Base-by-base conservation (phyloP, 2,329 filamentous ascomycete genomes). In the Ceratocystis cacaofunesta region DNA sequence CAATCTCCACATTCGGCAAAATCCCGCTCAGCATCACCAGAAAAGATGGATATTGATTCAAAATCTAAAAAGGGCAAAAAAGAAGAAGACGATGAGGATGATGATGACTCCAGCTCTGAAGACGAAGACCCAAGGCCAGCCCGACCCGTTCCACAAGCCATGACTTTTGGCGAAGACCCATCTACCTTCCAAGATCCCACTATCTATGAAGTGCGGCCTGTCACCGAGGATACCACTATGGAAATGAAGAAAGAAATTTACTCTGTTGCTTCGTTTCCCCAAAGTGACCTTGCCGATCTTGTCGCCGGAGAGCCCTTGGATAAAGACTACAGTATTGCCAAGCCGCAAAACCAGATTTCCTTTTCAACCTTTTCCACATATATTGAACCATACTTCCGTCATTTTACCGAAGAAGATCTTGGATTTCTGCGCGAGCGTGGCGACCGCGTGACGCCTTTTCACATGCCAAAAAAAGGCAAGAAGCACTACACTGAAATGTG, bases 241-340 rank as follows among this genome's bases (percentile, higher is more conserved):
- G 55, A 57, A 10, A 87, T 95, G 71, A 89, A 87, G 74, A 91
- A 88, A 72, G 84, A 88, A 70, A 92, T 97, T 63, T 95, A 90
- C 74, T 90, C 90, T 6, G 94, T 99, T 17, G 85, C 88, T 3
- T 80, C 83, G 15, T 99, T 94, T 72, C 94, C 94, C 0, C 82
- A 81, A 63, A 87, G 83, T 69, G 89, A 96, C 71, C 80, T 99
- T 7, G 81, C 85, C 66, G 87, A 96, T 72, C 79, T 94, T 70
- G 95, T 95, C 69, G 88, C 92, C 10, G 94, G 94, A 61, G 86
- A 88, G 48, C 89, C 92, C 1, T 92, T 94, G 1, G 92, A 97
- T 74, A 91, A 90, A 73, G 94, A 99, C 76, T 97, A 96, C 72
- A 96, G 90, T 73, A 95, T 85, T 72, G 88, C 90, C 43, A 99